Conservation (phyloP, 257 asterid genomes). For the Penstemon barbatus region DNA sequence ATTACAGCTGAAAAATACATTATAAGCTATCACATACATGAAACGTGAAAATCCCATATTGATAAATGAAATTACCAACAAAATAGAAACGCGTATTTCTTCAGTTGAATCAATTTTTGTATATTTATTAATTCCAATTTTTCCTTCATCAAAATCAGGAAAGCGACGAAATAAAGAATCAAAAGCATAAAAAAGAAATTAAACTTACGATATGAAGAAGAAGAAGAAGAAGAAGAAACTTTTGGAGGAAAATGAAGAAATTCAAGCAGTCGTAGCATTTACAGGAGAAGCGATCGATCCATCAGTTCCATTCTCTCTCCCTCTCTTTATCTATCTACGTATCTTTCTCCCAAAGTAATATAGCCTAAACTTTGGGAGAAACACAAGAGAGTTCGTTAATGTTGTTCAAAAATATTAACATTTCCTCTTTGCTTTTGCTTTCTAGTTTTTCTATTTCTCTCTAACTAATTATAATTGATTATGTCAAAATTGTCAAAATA, state of each 20-base stretch:
- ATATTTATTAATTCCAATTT: no score
- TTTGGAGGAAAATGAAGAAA: conserved; percentile 26
- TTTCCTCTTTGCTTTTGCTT: background rate
- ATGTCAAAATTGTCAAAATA: background rate
- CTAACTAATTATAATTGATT: no score
- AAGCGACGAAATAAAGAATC: no score
- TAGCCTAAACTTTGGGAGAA: no score
- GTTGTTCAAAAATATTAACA: background rate
- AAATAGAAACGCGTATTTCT: no score
- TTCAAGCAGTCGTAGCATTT: conserved; percentile 19
- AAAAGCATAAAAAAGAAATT: background rate
- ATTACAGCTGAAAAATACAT: no score
- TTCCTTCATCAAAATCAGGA: no score
- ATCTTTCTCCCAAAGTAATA: background rate
- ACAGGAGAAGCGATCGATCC: conserved; percentile 8
- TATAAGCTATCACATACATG: no score
- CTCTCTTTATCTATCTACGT: conserved; percentile 11
- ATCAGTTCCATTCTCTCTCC: background rate
- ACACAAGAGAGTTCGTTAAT: no score
- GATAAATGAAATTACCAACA: no score
- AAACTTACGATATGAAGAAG: conserved; percentile 40
- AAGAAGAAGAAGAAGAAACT: conserved; percentile 29
- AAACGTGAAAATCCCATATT: no score
- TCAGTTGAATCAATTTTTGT: no score
- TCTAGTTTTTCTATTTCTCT: background rate